A percentile compares a stretch with the other conserved stretches of the same genome.
These are phyloP conservation scores for Dendrobium catenatum DNA, from an alignment of 106 monocot species.

Conservation along the genomic window DNA sequence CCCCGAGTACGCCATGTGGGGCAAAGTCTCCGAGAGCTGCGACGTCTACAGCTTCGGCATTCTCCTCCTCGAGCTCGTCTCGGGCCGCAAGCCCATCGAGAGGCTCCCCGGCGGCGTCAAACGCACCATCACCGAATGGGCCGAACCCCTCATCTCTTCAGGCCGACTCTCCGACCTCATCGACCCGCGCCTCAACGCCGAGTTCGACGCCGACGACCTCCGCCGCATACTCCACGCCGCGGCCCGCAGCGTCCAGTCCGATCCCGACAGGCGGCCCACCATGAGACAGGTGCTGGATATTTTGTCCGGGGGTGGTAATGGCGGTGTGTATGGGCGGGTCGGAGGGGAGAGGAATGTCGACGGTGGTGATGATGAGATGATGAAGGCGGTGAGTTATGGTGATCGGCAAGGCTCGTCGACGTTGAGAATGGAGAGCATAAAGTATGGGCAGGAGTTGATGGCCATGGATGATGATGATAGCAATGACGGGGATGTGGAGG, in stretches of 20 bases:
- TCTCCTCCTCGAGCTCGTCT: slow-evolving; percentile 42
- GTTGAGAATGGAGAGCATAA: slow-evolving; percentile 21
- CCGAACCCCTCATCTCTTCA: slow-evolving; percentile 29
- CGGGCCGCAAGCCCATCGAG: slow-evolving; percentile 58
- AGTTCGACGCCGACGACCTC: slow-evolving; percentile 26
- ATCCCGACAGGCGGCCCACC: slow-evolving; percentile 28
- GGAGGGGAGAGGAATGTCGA: too few species aligned
- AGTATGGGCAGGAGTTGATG: slow-evolving; percentile 23
- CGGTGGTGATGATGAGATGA: not conserved
- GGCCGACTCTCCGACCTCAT: slow-evolving; percentile 21
- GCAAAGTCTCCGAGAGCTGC: slow-evolving; percentile 38
- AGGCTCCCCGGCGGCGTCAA: slow-evolving; percentile 18
- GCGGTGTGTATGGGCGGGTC: slow-evolving; percentile 4
- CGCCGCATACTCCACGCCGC: slow-evolving; percentile 25
- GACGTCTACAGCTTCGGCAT: slow-evolving; percentile 58
- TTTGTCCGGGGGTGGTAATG: not conserved
- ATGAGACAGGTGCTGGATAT: slow-evolving; percentile 24
- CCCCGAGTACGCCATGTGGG: slow-evolving; percentile 59
- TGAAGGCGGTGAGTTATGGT: not conserved
- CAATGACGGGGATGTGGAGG: slow-evolving; percentile 1
- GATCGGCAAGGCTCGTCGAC: not conserved
- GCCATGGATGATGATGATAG: slow-evolving; percentile 9
- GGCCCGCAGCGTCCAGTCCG: slow-evolving; percentile 26
- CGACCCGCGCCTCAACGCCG: slow-evolving; percentile 21
- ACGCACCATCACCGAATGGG: slow-evolving; percentile 45